Conservation (phyloP, 768 basidiomycete genomes). For the Collybia sordida region DNA sequence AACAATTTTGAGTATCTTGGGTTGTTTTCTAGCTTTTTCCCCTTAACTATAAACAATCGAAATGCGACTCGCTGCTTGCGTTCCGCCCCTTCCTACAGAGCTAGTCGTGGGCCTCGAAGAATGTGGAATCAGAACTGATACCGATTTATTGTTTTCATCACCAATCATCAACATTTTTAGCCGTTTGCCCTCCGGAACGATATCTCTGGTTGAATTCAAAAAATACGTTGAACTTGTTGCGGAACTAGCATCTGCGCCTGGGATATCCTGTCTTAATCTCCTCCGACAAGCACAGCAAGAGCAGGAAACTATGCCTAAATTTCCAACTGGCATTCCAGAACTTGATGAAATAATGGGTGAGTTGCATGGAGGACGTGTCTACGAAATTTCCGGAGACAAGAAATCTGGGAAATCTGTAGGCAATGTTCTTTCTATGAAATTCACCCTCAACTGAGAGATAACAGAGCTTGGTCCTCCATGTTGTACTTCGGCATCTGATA, state of each 20-base stretch:
- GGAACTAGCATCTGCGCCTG: slow-evolving; percentile 43
- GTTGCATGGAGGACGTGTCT: slow-evolving; percentile 48
- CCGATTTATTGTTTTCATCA: slow-evolving; percentile 54
- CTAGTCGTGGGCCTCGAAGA: slow-evolving; percentile 47
- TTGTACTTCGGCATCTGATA: slow-evolving; percentile 54
- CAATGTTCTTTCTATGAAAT: background rate
- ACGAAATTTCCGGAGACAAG: slow-evolving; percentile 70
- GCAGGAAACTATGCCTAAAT: slow-evolving; percentile 15
- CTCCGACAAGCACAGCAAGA: slow-evolving; percentile 19
- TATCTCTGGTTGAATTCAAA: slow-evolving; percentile 49
- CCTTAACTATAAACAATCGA: background rate
- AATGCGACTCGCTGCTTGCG: slow-evolving; percentile 41
- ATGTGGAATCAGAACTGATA: slow-evolving; percentile 53
- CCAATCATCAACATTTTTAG: slow-evolving; percentile 49
- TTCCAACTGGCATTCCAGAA: slow-evolving; percentile 40
- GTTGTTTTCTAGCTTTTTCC: background rate
- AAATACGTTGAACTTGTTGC: slow-evolving; percentile 37
- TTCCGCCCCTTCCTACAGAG: slow-evolving; percentile 38
- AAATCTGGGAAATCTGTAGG: slow-evolving; percentile 71
- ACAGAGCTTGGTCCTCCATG: slow-evolving; percentile 63
- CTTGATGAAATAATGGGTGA: slow-evolving; percentile 55
- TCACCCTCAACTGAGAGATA: background rate
- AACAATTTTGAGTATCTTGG: background rate
- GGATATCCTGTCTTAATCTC: slow-evolving; percentile 32
- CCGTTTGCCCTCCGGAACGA: slow-evolving; percentile 46